Evolutionary conservation across 495 filamentous ascomycete species (phyloP).

Genomic region (Podospora fimiseda): DNA sequence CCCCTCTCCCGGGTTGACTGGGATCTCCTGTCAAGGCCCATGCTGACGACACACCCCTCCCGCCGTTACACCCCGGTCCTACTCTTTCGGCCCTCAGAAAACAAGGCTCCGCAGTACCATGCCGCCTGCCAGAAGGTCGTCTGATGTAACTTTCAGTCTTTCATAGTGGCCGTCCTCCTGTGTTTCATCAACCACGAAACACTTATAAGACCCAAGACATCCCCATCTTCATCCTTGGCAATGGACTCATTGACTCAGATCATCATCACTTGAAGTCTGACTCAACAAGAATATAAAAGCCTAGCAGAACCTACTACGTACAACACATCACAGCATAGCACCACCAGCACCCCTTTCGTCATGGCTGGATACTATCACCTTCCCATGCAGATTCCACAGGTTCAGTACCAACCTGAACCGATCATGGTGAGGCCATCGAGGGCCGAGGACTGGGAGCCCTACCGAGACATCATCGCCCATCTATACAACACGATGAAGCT

Average conservation of each 20-base stretch:
- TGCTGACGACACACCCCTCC: neutral
- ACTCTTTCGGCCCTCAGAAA: neutral
- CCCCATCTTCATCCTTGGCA: neutral
- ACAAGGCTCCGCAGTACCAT: neutral
- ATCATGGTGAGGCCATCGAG: conserved; percentile 24
- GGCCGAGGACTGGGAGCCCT: conserved; percentile 34
- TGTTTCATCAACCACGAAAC: neutral
- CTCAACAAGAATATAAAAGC: too few relatives aligned
- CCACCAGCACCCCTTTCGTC: neutral
- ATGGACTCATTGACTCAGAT: neutral
- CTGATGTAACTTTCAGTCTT: neutral
- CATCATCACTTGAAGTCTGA: neutral
- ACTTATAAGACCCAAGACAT: neutral
- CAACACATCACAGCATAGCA: too few relatives aligned
- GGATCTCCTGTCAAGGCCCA: neutral
- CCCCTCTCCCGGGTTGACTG: neutral
- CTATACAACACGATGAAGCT: conserved; percentile 31
- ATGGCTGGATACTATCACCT: conserved; percentile 14
- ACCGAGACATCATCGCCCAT: conserved; percentile 28
- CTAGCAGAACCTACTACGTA: neutral
- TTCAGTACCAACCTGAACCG: conserved; percentile 3
- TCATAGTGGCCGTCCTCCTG: neutral
- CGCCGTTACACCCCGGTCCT: neutral
- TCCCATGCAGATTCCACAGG: neutral
- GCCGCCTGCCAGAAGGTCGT: neutral